Evolutionary conservation across 2,329 filamentous ascomycete species (phyloP).

Genomic region (Aspergillus thermomutatus): DNA sequence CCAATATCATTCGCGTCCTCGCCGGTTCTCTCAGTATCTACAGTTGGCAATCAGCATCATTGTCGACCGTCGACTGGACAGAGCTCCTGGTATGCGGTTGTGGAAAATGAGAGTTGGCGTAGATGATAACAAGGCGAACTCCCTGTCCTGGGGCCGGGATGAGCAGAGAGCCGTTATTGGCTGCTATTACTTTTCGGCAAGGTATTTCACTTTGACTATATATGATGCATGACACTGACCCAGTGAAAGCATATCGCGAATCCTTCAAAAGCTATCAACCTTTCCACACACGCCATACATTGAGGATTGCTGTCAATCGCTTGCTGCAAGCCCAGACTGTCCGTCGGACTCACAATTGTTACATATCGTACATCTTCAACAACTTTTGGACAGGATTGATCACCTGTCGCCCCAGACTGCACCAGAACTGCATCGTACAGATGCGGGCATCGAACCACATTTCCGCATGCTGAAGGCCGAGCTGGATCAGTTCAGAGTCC

Average conservation of each 20-base stretch:
- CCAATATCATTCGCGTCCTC: constrained; percentile 31
- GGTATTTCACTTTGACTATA: constrained; percentile 25
- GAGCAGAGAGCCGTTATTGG: constrained; percentile 45
- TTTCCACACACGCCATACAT: constrained; percentile 34
- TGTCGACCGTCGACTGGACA: constrained; percentile 32
- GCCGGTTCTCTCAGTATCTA: constrained; percentile 32
- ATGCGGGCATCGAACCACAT: too few relatives aligned
- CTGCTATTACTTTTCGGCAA: constrained; percentile 43
- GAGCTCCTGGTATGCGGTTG: constrained; percentile 21
- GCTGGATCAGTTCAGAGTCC: too few relatives aligned
- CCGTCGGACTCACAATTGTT: constrained; percentile 35
- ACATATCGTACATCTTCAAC: constrained; percentile 37
- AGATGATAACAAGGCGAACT: constrained; percentile 19
- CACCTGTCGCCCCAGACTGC: background rate
- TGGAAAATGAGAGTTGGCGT: constrained; percentile 27
- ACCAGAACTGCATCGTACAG: too few relatives aligned
- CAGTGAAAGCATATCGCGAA: too few relatives aligned
- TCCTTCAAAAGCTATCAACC: constrained; percentile 32
- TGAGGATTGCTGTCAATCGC: constrained; percentile 35
- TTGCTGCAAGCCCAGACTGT: constrained; percentile 28
- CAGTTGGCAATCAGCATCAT: constrained; percentile 37
- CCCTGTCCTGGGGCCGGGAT: constrained; percentile 31
- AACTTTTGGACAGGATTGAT: constrained; percentile 38
- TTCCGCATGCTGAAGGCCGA: too few relatives aligned
- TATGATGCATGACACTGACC: too few relatives aligned